These are phyloP conservation scores for Plantago ovata DNA, from an alignment of 257 asterid genomes.

Conservation along the genomic window DNA sequence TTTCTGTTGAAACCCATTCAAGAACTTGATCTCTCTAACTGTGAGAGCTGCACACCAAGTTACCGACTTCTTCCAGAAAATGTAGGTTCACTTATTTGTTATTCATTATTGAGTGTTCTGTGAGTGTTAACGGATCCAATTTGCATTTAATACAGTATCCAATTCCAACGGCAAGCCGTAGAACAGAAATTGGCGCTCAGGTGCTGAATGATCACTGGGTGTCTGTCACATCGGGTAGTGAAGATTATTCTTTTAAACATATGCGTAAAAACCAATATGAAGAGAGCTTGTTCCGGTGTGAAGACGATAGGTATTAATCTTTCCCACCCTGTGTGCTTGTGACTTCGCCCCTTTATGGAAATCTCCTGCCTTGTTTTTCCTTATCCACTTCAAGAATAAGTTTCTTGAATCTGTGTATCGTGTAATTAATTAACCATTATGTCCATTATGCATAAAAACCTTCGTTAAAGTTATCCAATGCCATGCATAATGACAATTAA, in stretches of 20 bases:
- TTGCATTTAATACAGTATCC: conserved; percentile 61
- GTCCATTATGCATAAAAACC: conserved; percentile 11
- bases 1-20: conserved; percentile 72
- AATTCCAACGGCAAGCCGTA: conserved; percentile 68
- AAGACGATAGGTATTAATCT: conserved; percentile 79
- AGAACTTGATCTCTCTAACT: conserved; percentile 91
- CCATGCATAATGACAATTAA: neutral
- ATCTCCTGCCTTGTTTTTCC: conserved; percentile 1
- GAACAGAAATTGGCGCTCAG: conserved; percentile 59
- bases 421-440: conserved; percentile 8
- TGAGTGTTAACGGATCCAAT: conserved; percentile 27
- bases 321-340: conserved; percentile 14
- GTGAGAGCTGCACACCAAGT: conserved; percentile 88
- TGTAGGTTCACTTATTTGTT: conserved; percentile 41
- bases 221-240: conserved; percentile 98
- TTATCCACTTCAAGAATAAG: conserved; percentile 14
- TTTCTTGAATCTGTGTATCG: conserved; percentile 14
- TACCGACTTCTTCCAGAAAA: conserved; percentile 88
- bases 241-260: conserved; percentile 95
- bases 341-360: conserved; percentile 16
- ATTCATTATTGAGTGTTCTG: conserved; percentile 17
- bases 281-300: conserved; percentile 94
- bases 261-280: conserved; percentile 96
- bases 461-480: conserved; percentile 1
- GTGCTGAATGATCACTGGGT: conserved; percentile 96